A percentile compares a stretch with the other conserved stretches of the same genome.
Conservation (phyloP, 140 eudicot species). For the Ambrosia hybrid region DNA sequence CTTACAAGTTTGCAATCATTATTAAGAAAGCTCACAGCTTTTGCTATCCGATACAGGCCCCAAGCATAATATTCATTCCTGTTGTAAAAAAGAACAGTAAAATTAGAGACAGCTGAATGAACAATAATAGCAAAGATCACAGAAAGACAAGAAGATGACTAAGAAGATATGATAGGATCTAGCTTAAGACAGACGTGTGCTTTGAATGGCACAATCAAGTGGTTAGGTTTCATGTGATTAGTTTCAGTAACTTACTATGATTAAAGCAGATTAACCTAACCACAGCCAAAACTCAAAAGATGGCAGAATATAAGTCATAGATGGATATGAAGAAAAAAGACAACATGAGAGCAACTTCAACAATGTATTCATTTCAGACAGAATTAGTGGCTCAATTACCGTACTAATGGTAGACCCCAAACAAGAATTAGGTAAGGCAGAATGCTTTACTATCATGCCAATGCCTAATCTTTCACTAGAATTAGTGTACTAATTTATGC, state of each 20-base stretch:
- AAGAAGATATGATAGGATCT: no score
- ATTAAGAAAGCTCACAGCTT: slow-evolving; percentile 97
- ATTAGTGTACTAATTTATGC: not conserved
- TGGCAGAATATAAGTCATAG: not conserved
- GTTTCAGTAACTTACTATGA: no score
- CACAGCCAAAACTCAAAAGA: slow-evolving; percentile 10
- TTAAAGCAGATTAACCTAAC: not conserved
- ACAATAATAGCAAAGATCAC: no score
- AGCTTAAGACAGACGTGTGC: no score
- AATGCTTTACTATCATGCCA: no score
- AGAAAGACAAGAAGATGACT: no score
- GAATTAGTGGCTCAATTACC: not conserved
- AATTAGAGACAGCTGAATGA: not conserved
- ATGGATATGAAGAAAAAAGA: not conserved
- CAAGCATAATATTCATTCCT: slow-evolving; percentile 64
- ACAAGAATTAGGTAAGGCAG: no score
- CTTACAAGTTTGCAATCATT: slow-evolving; percentile 98
- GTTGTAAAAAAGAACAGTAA: not conserved
- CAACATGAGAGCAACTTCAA: slow-evolving; percentile 1
- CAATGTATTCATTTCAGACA: not conserved
- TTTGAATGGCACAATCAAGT: no score
- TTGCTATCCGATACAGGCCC: slow-evolving; percentile 96
- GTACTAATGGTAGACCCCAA: not conserved
- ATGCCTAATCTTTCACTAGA: not conserved
- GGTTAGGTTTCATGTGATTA: no score